Conservation (phyloP, 1,284 basidiomycete genomes). For the Leccinum brunneo-olivaceum region DNA sequence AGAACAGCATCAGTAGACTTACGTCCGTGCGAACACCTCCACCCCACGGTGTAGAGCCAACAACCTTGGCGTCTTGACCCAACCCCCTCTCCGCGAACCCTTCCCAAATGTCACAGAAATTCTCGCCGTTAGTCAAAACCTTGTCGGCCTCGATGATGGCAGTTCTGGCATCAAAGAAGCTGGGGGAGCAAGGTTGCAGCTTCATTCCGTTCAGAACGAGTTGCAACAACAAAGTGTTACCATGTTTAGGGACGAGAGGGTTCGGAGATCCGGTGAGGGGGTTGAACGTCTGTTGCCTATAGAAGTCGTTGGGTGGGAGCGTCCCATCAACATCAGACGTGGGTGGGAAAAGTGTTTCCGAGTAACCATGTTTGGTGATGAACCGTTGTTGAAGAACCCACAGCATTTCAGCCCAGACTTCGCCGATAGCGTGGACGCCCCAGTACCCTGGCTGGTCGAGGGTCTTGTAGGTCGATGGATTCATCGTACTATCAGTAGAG, state of each 20-base stretch:
- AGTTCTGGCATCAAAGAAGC: constrained; percentile 88
- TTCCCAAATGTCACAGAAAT: constrained; percentile 85
- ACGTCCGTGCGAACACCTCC: constrained; percentile 71
- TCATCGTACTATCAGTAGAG: constrained; percentile 72
- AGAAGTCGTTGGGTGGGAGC: constrained; percentile 68
- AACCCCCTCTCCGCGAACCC: constrained; percentile 82
- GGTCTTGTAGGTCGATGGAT: constrained; percentile 94
- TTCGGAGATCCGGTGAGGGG: constrained; percentile 37
- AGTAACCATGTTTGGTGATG: constrained; percentile 78
- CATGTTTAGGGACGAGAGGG: constrained; percentile 81
- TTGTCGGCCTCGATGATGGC: constrained; percentile 94
- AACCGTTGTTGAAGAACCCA: constrained; percentile 77
- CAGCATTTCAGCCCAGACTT: constrained; percentile 94
- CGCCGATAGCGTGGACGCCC: constrained; percentile 88
- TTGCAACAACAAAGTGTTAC: constrained; percentile 85
- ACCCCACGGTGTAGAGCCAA: constrained; percentile 88
- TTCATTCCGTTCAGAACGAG: constrained; percentile 91
- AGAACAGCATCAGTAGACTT: constrained; percentile 13
- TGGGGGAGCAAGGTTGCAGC: constrained; percentile 86
- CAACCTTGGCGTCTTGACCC: constrained; percentile 67
- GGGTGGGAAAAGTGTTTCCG: constrained; percentile 77
- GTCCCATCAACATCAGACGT: constrained; percentile 51
- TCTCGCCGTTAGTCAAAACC: constrained; percentile 86
- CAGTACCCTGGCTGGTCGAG: constrained; percentile 90
- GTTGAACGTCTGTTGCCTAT: constrained; percentile 41